Conservation (phyloP, 2,329 filamentous ascomycete genomes). For the Fusarium udum region DNA sequence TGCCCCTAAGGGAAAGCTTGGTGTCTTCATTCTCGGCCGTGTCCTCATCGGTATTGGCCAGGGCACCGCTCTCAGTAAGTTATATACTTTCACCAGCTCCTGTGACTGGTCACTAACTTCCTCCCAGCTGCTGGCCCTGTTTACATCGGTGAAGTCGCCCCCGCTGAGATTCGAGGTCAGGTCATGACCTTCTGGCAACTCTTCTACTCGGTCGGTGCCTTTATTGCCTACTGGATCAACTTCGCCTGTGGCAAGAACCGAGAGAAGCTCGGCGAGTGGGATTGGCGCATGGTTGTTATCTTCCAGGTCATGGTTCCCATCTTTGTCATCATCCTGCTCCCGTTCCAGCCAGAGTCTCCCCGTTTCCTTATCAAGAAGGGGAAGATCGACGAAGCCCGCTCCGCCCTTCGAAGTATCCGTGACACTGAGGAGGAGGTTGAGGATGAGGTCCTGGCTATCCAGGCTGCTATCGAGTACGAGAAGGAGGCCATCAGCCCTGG, state of each 20-base stretch:
- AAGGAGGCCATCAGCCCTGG: conserved; percentile 71
- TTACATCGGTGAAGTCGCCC: conserved; percentile 75
- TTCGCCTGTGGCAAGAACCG: conserved; percentile 68
- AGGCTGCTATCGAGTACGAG: conserved; percentile 76
- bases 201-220: conserved; percentile 71
- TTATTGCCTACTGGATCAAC: conserved; percentile 64
- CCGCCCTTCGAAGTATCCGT: conserved; percentile 67
- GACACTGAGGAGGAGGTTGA: conserved; percentile 73
- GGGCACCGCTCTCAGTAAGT: conserved; percentile 67
- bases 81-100: neutral
- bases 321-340: conserved; percentile 69
- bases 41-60: conserved; percentile 76
- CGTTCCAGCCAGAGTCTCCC: conserved; percentile 74
- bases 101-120: neutral
- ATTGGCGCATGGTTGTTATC: conserved; percentile 77
- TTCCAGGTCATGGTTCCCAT: conserved; percentile 76
- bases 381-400: conserved; percentile 68
- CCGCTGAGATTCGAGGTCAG: conserved; percentile 69
- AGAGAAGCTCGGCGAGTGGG: conserved; percentile 70
- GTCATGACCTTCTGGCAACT: conserved; percentile 76
- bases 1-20: conserved; percentile 67
- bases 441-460: conserved; percentile 70
- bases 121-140: conserved; percentile 69
- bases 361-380: conserved; percentile 73
- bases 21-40: conserved; percentile 73